Evolutionary conservation across 2,329 filamentous ascomycete species (phyloP), one percentile per base, ranked within the genome.

Genomic region (Epichloe baconii): DNA sequence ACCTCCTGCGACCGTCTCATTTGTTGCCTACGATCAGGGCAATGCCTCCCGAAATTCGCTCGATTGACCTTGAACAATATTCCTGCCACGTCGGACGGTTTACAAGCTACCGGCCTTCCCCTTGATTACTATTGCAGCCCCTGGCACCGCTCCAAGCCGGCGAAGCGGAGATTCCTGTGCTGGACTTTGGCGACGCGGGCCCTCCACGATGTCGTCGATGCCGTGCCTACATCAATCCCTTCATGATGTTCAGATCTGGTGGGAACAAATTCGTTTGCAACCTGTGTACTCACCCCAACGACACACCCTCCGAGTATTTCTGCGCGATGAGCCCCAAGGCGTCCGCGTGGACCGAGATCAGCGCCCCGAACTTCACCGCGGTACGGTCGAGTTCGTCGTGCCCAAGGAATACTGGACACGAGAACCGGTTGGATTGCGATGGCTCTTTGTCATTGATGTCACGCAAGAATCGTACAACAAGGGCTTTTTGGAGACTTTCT

Each of bases 401-500:
- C 93, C 93, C 15, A 97, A 96, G 71, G 93, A 98, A 70, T 98
- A 98, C 70, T 98, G 90, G 88, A 91, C 88, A 23, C 93, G 91
- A 66, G 85, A 94, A 64, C 93, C 93, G 0, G 86, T 93, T 14
- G 89, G 88, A 23, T 66, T 97, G 60, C 82, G 85, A 53, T 95
- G 85, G 79, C 72, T 98, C 11, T 98, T 98, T 66, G 67, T 96
- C 56, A 86, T 98, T 52, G 93, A 98, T 66, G 89, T 94, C 41
- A 93, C 88, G 4, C 88, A 94, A 58, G 91, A 96, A 68, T 82
- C 91, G 1, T 85, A 86, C 56, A 94, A 91, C 64, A 88, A 89
- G 64, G 91, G 91, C 0, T 95, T 94, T 63, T 68, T 97, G 26
- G 86, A 93, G 69, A 85, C 87, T 0, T 88, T 95, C 58, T 96